Percentiles rank a stretch among this genome's conserved stretches.
Evolutionary conservation across 1,139 yeast species (phyloP).

Genomic region (Debaryomyces sp.): DNA sequence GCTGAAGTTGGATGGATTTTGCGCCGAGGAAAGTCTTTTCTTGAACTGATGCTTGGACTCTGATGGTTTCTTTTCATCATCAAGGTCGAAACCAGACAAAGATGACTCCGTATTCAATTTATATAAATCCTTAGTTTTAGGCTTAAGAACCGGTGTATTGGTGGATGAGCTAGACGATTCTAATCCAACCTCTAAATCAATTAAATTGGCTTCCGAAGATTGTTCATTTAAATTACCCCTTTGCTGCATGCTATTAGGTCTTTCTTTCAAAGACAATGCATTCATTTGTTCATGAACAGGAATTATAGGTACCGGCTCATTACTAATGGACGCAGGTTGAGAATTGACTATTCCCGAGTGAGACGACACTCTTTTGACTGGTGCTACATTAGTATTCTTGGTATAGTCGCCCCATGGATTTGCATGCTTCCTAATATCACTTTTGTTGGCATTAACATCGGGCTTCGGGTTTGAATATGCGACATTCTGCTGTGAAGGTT

Average conservation of each 20-base stretch:
- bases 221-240: constrained; percentile 7
- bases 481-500: neutral
- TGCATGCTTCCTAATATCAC: constrained; percentile 12
- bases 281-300: constrained; percentile 3
- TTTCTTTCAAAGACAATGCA: constrained; percentile 1
- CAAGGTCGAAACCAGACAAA: constrained; percentile 33
- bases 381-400: neutral
- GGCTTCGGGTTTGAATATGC: neutral
- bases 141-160: constrained; percentile 25
- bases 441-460: neutral
- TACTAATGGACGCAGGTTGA: neutral
- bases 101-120: constrained; percentile 3
- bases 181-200: constrained; percentile 44
- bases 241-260: neutral
- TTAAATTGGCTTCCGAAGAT: constrained; percentile 28
- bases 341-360: constrained; percentile 1
- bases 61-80: constrained; percentile 16
- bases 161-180: constrained; percentile 33
- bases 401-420: constrained; percentile 18
- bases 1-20: constrained; percentile 34
- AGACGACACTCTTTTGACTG: neutral
- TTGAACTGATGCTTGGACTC: constrained; percentile 32
- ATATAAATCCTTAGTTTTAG: constrained; percentile 12
- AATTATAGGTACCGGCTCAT: neutral
- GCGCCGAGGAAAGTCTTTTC: constrained; percentile 35